Evolutionary conservation across 805 yeast genomes (phyloP), one percentile per base, ranked within the genome.

Genomic region (Wickerhamiella lipophila): DNA sequence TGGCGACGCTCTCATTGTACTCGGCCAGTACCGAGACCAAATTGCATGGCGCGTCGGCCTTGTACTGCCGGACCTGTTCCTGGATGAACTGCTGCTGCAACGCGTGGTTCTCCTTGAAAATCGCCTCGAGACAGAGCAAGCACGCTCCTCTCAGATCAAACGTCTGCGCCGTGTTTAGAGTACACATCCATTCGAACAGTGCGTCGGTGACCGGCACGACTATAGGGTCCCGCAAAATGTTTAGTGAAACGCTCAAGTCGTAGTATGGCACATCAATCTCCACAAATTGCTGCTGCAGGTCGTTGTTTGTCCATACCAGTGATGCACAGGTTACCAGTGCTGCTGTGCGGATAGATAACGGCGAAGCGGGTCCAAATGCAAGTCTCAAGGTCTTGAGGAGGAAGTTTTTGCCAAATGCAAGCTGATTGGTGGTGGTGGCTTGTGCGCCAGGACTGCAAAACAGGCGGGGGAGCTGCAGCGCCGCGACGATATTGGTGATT

Each of bases 251-350:
- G 4, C 80, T 69, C 9, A 95, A 86, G 58, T 86, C 96, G 49
- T 88, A 70, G 60, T 81, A 85, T 0, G 98, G 98, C 6, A 92
- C 96, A 63, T 92, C 97, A 12, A 89, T 79, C 49, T 78, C 78
- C 1, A 86, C 72, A 56, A 89, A 81, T 50, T 77, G 77, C 12
- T 68, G 66, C 63, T 92, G 98, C 29, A 83, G 73, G 1, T 69
- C 74, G 2, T 70, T 64, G 60, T 87, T 86, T 26, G 77, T 73
- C 43, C 79, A 66, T 3, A 92, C 80, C 27, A 88, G 68, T 53
- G 81, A 89, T 1, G 94, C 87, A 1, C 85, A 77, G 0, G 94
- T 78, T 3, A 79, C 66, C 27, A 92, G 68, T 0, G 95, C 83
- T 15, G 71, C 60, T 0, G 82, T 73, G 53, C 95, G 76, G 2